phyloP scores from a whole-genome alignment of 2,329 filamentous ascomycete genomes.

The Niveomyces coronatus region DNA sequence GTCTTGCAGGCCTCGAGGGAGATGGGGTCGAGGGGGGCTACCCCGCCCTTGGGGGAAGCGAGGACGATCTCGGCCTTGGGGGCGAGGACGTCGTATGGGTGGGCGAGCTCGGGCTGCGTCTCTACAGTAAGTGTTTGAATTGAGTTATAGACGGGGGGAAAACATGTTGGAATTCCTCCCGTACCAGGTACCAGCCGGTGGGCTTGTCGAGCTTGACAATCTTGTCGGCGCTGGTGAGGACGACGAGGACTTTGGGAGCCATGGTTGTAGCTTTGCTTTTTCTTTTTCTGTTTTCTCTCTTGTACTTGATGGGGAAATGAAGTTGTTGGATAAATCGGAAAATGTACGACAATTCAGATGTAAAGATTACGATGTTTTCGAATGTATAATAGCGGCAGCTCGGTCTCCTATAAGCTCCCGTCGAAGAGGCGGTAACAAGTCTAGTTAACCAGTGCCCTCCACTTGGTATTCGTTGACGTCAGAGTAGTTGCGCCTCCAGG shows the following conservation, averaged over 20 bases:
- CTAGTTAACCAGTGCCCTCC: no score
- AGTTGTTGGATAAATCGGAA: no score
- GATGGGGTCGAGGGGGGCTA: constrained; percentile 48
- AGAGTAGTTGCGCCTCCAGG: background rate
- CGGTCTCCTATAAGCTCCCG: no score
- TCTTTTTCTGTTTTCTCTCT: background rate
- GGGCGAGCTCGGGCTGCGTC: constrained; percentile 48
- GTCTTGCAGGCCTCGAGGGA: constrained; percentile 45
- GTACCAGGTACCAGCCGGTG: constrained; percentile 63
- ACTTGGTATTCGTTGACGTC: constrained; percentile 8
- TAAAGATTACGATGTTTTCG: no score
- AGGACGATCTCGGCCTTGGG: constrained; percentile 44
- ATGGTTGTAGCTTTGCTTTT: constrained; percentile 21
- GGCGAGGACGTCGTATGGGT: constrained; percentile 50
- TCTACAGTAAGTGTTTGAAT: background rate
- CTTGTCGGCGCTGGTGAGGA: constrained; percentile 53
- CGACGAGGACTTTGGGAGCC: constrained; percentile 55
- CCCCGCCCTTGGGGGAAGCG: constrained; percentile 53
- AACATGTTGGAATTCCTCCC: constrained; percentile 11
- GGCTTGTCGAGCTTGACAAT: constrained; percentile 37
- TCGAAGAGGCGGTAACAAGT: no score
- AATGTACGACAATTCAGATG: no score
- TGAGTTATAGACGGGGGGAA: background rate
- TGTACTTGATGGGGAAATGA: no score
- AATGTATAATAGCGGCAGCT: no score